Conservation (phyloP, 2,329 filamentous ascomycete species). For the Aspergillus candidus region DNA sequence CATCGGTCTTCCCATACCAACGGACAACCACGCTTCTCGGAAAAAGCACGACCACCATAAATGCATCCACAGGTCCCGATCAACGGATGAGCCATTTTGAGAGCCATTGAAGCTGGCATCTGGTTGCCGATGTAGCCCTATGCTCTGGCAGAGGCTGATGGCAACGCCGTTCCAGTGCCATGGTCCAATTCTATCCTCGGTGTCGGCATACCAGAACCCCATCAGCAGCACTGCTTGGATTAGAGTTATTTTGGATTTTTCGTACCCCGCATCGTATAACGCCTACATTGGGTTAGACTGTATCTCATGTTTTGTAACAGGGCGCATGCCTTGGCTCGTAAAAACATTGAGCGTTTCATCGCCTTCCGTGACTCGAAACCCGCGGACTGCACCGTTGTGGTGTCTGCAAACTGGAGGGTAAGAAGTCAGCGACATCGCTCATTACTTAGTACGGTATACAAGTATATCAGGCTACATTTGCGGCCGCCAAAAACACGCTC, state of each 20-base stretch:
- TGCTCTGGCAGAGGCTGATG: conserved; percentile 5
- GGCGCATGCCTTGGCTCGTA: conserved; percentile 9
- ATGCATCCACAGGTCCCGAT: not conserved
- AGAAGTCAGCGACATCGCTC: not conserved
- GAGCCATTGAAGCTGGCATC: not conserved
- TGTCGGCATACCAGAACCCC: conserved; percentile 10
- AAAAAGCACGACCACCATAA: not conserved
- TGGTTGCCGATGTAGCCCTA: conserved; percentile 6
- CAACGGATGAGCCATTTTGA: no score
- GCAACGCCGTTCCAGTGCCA: conserved; percentile 10
- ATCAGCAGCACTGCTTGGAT: conserved; percentile 9
- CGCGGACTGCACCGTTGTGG: conserved; percentile 1
- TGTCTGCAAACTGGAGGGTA: conserved; percentile 6
- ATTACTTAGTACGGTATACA: no score
- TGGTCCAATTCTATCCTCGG: conserved; percentile 9
- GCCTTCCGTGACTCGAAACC: conserved; percentile 5
- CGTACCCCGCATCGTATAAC: conserved; percentile 10
- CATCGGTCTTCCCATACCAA: not conserved
- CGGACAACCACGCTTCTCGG: not conserved
- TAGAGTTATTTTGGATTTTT: conserved; percentile 4
- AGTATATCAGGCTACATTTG: conserved; percentile 2
- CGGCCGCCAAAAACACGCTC: conserved; percentile 9
- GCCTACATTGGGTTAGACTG: conserved; percentile 1
- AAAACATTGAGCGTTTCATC: conserved; percentile 10
- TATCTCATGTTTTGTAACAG: not conserved